Base-by-base conservation (phyloP, 805 yeast species). In the Suhomyces sp. region DNA sequence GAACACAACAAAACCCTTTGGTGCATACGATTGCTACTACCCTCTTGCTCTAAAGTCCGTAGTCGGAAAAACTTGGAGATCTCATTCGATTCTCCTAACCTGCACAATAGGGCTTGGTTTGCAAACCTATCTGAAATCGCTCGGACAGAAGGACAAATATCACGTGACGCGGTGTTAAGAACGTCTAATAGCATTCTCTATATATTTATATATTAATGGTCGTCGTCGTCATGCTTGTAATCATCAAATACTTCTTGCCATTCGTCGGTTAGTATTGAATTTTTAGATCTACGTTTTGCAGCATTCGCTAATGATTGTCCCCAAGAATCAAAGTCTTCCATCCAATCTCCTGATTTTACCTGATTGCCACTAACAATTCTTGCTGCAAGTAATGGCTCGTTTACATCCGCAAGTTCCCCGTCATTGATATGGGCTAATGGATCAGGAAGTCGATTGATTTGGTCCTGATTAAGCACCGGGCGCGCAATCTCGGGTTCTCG, bases 401-500 rank as follows among this genome's bases (percentile, higher is more conserved):
- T 55, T 36, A 73, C 57, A 29, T 60, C 64, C 10, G 60, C 69
- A 8, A 75, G 59, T n/a, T 61, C 68, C 2, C 79, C 79, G 49
- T 75, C 77, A 42, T 61, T 62, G 22, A 75, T 67, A 54, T 75
- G 80, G 4, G 78, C 76, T 46, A 75, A 61, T 0, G 80, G 80
- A 49, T 75, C 80, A 1, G 80, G 79, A 31, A 74, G 62, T 46
- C 65, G 73, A 54, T 62, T 63, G 9, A 40, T 46, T 42, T 42
- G 46, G 19, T 42, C 46, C 17, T 42, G 42, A 19, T 38, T 38
- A 17, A 24, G 22, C 7, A 8, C n/a, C 23, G 24, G 42, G n/a
- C 24, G 42, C 42, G 13, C 23, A 17, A 1, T 19, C 8, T 19
- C 42, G 4, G 24, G 24, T 2, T n/a, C 9, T 33, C 36, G 36